Conservation (phyloP, 805 yeast genomes). For the Pichia thaimueangensis region DNA sequence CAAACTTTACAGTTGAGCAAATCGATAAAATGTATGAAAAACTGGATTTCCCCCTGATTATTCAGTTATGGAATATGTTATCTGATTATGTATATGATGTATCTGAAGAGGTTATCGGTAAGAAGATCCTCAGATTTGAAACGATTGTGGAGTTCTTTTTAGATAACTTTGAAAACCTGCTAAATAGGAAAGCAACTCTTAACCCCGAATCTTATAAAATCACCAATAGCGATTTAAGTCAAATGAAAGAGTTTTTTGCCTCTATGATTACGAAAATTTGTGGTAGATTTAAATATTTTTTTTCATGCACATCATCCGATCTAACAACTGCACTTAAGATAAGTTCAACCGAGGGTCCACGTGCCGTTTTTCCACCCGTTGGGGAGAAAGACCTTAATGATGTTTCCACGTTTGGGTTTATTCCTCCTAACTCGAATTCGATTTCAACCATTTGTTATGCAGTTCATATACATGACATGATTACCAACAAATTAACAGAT, state of each 20-base stretch:
- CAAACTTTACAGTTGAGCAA: slow-evolving; percentile 22
- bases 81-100: slow-evolving; percentile 34
- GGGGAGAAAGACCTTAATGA: slow-evolving; percentile 10
- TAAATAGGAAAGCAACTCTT: slow-evolving; percentile 23
- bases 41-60: slow-evolving; percentile 45
- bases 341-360: slow-evolving; percentile 3
- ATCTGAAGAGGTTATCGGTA: slow-evolving; percentile 28
- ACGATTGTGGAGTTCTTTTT: slow-evolving; percentile 48
- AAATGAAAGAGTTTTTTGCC: slow-evolving; percentile 30
- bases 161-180: slow-evolving; percentile 30
- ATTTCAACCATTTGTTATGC: slow-evolving; percentile 50
- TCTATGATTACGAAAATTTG: slow-evolving; percentile 26
- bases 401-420: slow-evolving; percentile 39
- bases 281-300: slow-evolving; percentile 22
- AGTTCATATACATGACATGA: slow-evolving; percentile 38
- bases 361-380: slow-evolving; percentile 5
- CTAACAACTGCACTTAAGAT: slow-evolving; percentile 27
- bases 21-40: slow-evolving; percentile 25
- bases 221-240: slow-evolving; percentile 36
- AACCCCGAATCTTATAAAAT: slow-evolving; percentile 27
- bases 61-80: slow-evolving; percentile 55
- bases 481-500: slow-evolving; percentile 30
- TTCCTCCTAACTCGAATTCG: slow-evolving; percentile 62
- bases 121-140: slow-evolving; percentile 46
- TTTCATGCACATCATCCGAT: slow-evolving; percentile 32